These are phyloP conservation scores for Ananas comosus DNA, from an alignment of 176 grass and related monocot species.

Conservation along the genomic window DNA sequence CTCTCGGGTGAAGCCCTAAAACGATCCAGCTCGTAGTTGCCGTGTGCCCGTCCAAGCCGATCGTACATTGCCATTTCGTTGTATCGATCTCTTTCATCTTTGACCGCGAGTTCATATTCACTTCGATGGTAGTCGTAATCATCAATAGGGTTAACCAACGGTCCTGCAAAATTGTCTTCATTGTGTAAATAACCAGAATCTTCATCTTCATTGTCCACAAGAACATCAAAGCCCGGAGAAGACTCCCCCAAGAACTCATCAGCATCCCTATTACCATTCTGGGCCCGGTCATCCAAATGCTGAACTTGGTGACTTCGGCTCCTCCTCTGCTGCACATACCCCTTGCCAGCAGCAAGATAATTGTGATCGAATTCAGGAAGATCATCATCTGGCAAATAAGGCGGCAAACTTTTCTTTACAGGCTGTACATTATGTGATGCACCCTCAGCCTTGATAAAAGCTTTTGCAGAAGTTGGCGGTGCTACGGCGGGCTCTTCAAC, in stretches of 20 bases:
- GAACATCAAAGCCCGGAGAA: conserved; percentile 92
- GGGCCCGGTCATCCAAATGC: conserved; percentile 41
- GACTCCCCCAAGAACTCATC: conserved; percentile 68
- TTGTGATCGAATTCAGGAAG: conserved; percentile 37
- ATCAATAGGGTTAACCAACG: conserved; percentile 42
- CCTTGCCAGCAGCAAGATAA: conserved; percentile 24
- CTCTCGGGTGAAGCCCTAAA: conserved; percentile 45
- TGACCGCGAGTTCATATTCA: conserved; percentile 34
- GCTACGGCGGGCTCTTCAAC: conserved; percentile 6
- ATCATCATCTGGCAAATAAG: conserved; percentile 34
- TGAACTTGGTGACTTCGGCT: conserved; percentile 25
- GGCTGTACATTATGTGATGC: conserved; percentile 13
- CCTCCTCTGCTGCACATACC: conserved; percentile 36
- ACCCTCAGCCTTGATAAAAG: conserved; percentile 26
- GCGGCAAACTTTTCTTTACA: conserved; percentile 25
- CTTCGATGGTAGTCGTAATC: conserved; percentile 59
- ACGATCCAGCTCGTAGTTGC: conserved; percentile 58
- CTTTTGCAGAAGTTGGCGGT: conserved; percentile 23
- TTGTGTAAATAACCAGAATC: conserved; percentile 51
- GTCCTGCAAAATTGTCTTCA: conserved; percentile 54
- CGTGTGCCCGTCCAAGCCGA: conserved; percentile 24
- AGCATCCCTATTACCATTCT: conserved; percentile 50
- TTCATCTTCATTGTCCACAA: conserved; percentile 71
- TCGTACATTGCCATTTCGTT: conserved; percentile 37
- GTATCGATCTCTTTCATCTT: conserved; percentile 55